A percentile compares a stretch with the other conserved stretches of the same genome.
phyloP scores from a whole-genome alignment of 352 stramenopile genomes.

The Blastocystis sp. region DNA sequence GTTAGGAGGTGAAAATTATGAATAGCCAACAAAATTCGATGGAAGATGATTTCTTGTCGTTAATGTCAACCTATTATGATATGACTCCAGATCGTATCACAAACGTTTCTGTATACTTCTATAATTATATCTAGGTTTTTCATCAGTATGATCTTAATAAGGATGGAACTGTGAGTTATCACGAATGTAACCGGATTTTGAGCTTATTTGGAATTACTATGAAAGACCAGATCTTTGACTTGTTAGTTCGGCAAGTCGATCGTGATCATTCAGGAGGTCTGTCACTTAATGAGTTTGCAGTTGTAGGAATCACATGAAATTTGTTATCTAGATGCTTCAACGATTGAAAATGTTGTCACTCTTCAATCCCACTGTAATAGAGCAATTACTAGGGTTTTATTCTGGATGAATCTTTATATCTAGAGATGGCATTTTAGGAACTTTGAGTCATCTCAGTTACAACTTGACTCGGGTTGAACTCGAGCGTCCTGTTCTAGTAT shows the following conservation, averaged over 20 bases:
- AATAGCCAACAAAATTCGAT: constrained; percentile 19
- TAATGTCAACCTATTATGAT: constrained; percentile 62
- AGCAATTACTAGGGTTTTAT: not conserved
- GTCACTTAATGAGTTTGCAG: constrained; percentile 53
- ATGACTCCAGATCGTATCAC: constrained; percentile 59
- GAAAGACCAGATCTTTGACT: constrained; percentile 57
- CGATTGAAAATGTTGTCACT: constrained; percentile 54
- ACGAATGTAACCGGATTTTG: constrained; percentile 53
- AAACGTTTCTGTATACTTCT: not conserved
- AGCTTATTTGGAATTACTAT: constrained; percentile 49
- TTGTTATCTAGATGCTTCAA: constrained; percentile 27
- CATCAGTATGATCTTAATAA: constrained; percentile 62
- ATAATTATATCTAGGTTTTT: constrained; percentile 28
- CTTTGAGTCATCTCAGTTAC: constrained; percentile 49
- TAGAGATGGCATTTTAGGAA: constrained; percentile 7
- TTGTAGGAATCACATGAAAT: not conserved
- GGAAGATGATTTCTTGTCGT: constrained; percentile 56
- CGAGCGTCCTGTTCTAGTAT: constrained; percentile 36
- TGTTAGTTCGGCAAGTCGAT: constrained; percentile 56
- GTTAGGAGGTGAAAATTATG: not conserved
- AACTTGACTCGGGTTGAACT: constrained; percentile 33
- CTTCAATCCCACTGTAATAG: not conserved
- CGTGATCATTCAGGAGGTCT: constrained; percentile 44
- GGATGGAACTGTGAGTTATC: constrained; percentile 53
- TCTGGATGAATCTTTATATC: not conserved